phyloP scores from a whole-genome alignment of 2,329 filamentous ascomycete species.

The Colletotrichum caudatum region DNA sequence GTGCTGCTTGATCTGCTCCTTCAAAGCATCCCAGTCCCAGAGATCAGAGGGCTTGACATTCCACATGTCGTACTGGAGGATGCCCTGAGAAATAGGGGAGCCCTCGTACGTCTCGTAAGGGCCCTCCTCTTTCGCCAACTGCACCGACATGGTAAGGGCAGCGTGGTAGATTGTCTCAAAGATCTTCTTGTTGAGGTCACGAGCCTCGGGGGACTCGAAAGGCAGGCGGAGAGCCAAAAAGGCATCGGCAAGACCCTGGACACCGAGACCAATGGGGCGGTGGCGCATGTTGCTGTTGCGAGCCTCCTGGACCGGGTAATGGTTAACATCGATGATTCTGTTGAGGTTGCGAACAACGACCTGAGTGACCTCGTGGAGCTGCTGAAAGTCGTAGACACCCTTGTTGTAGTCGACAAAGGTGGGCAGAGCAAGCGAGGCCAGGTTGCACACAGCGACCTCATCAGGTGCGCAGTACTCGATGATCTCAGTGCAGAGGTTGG shows the following conservation, averaged over 20 bases:
- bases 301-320: constrained; percentile 96
- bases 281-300: constrained; percentile 97
- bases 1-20: constrained; percentile 90
- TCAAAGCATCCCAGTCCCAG: constrained; percentile 94
- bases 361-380: constrained; percentile 93
- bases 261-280: constrained; percentile 94
- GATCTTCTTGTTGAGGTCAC: constrained; percentile 95
- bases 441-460: constrained; percentile 98
- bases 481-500: constrained; percentile 98
- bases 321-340: constrained; percentile 98
- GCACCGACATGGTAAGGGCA: constrained; percentile 87
- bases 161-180: constrained; percentile 99
- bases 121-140: constrained; percentile 85
- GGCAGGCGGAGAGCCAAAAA: constrained; percentile 97
- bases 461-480: constrained; percentile 97
- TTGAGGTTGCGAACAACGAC: constrained; percentile 96
- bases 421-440: constrained; percentile 93
- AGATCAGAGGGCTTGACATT: constrained; percentile 91
- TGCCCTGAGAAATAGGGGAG: constrained; percentile 92
- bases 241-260: constrained; percentile 96
- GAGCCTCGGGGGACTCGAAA: constrained; percentile 95
- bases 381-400: constrained; percentile 93
- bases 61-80: constrained; percentile 99
- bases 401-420: constrained; percentile 89
- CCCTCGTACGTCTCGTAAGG: constrained; percentile 92